Percentiles rank a stretch among this genome's conserved stretches.
phyloP scores from a whole-genome alignment of 345 rosid genomes.

The Cochlearia excelsa region DNA sequence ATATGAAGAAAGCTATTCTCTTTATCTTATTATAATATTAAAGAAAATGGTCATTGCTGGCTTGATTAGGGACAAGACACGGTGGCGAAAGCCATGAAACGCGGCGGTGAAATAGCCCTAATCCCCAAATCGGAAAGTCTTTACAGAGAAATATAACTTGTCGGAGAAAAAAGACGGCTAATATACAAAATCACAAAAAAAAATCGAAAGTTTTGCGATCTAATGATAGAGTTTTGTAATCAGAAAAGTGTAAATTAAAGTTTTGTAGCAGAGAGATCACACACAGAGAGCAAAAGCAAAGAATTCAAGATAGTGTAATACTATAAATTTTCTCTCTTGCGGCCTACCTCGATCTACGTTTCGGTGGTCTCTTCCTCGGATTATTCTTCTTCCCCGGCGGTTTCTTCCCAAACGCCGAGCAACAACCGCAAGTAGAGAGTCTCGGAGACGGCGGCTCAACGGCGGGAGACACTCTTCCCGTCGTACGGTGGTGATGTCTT shows the following conservation, averaged over 20 bases:
- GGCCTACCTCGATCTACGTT: constrained; percentile 56
- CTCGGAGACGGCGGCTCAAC: constrained; percentile 93
- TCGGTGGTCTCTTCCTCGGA: constrained; percentile 47
- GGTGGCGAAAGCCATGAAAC: constrained; percentile 15
- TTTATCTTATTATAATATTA: too few relatives aligned
- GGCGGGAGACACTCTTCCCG: constrained; percentile 79
- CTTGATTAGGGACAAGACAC: constrained; percentile 11
- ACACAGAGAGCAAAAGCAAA: constrained; percentile 9
- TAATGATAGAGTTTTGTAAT: neutral
- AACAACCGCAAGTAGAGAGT: constrained; percentile 78
- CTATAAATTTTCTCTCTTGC: neutral
- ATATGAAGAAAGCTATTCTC: neutral
- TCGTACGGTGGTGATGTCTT: constrained; percentile 53
- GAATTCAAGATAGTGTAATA: constrained; percentile 10
- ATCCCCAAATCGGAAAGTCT: constrained; percentile 5
- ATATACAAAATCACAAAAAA: constrained; percentile 25
- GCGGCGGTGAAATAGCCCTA: constrained; percentile 20
- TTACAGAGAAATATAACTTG: constrained; percentile 19
- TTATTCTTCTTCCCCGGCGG: constrained; percentile 39
- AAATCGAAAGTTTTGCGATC: constrained; percentile 4
- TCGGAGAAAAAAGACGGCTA: constrained; percentile 13
- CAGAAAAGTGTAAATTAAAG: constrained; percentile 11
- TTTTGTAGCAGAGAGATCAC: constrained; percentile 18
- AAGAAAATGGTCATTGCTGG: too few relatives aligned
- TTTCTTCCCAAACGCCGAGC: constrained; percentile 64